Evolutionary conservation across 2,329 filamentous ascomycete species (phyloP).

Genomic region (Penicillium capsulatum): DNA sequence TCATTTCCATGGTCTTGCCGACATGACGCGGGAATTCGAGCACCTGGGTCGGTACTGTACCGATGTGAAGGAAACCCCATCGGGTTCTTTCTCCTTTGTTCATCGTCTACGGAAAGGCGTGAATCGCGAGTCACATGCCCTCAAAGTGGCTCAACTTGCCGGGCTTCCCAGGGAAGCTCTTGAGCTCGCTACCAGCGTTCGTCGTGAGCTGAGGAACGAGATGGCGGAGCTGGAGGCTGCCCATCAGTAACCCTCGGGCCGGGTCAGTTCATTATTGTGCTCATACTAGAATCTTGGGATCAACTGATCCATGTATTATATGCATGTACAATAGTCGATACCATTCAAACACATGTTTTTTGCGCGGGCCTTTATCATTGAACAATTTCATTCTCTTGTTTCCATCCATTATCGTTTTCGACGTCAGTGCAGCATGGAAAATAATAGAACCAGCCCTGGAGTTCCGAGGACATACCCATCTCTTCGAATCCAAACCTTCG

Average conservation of each 20-base stretch:
- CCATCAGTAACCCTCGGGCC: not conserved
- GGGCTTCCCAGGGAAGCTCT: conserved; percentile 73
- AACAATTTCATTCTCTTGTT: too few relatives aligned
- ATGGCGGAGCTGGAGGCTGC: not conserved
- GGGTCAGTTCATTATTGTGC: too few relatives aligned
- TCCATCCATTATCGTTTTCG: too few relatives aligned
- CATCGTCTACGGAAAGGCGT: conserved; percentile 77
- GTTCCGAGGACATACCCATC: too few relatives aligned
- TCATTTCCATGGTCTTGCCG: conserved; percentile 82
- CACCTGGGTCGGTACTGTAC: conserved; percentile 77
- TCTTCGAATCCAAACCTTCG: too few relatives aligned
- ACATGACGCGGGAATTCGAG: conserved; percentile 62
- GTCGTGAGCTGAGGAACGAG: conserved; percentile 36
- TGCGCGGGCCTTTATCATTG: too few relatives aligned
- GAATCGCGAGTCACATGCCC: conserved; percentile 81
- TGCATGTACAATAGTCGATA: too few relatives aligned
- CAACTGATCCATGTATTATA: too few relatives aligned
- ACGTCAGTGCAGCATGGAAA: too few relatives aligned
- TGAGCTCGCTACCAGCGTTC: conserved; percentile 58
- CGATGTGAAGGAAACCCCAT: conserved; percentile 71
- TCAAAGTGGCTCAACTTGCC: conserved; percentile 89
- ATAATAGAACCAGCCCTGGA: too few relatives aligned
- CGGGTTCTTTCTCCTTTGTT: conserved; percentile 73
- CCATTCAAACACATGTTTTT: too few relatives aligned
- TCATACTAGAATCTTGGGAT: too few relatives aligned